Evolutionary conservation across 2,329 filamentous ascomycete genomes (phyloP).

Genomic region (Bipolaris zeicola): DNA sequence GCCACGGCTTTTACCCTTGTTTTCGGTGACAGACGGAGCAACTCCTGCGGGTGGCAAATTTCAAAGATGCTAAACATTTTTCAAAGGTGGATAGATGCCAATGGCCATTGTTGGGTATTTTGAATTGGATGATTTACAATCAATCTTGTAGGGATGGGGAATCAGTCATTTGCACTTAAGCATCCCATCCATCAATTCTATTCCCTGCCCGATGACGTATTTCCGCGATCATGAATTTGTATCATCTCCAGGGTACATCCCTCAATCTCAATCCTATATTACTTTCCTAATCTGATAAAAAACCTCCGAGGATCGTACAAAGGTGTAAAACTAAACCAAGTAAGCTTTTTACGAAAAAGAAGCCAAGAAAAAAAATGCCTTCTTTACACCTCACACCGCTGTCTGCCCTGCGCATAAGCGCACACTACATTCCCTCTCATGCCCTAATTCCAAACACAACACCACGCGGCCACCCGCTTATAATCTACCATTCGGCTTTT

Average conservation of each 20-base stretch:
- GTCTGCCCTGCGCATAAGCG: conserved; percentile 60
- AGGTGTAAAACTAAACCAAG: background rate
- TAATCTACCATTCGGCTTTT: conserved; percentile 70
- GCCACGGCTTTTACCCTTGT: background rate
- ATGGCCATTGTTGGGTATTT: no score
- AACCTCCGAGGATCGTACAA: background rate
- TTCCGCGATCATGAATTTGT: background rate
- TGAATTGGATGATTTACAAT: no score
- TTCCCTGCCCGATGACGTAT: background rate
- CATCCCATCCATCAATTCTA: no score
- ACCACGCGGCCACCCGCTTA: conserved; percentile 65
- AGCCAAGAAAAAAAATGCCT: conserved; percentile 12
- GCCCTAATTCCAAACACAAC: conserved; percentile 67
- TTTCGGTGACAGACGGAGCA: background rate
- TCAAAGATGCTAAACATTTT: no score
- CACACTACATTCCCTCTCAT: conserved; percentile 64
- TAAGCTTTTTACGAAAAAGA: background rate
- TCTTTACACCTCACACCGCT: conserved; percentile 51
- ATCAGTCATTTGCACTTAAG: no score
- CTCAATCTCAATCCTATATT: background rate
- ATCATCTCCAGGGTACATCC: background rate
- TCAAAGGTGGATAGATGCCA: no score
- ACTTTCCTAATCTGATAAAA: background rate
- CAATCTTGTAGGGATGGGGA: no score
- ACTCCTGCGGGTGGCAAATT: background rate